Base-by-base conservation (phyloP, 164 flowering plant genomes). In the Piper longum region DNA sequence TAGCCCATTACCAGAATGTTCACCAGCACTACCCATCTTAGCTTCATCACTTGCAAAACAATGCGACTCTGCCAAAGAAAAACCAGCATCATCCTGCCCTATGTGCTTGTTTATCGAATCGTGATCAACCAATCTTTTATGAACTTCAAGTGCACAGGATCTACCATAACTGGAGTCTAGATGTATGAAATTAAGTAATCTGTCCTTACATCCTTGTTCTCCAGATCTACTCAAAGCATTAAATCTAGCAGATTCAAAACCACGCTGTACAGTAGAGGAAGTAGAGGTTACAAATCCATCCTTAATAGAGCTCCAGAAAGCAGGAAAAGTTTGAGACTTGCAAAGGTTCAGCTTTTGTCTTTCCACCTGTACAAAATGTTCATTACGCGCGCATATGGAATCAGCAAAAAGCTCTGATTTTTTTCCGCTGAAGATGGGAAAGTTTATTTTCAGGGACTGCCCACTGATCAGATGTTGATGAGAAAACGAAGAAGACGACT, bases 81-180 rank as follows among this genome's bases (percentile, higher is more conserved):
- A 48, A 48, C 12, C 14, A 5, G 2, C 52, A 48, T 48, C 52
- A 3, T 12, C 14, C 52, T 6, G 52, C 14, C 52, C 14, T 14
- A 48, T 0, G 52, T 12, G 14, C 11, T 48, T 48, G 14, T 63
- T 69, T 55, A 39, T 66, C 16, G 57, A 52, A 55, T 62, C 54
- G 64, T 43, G 54, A 36, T 62, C 54, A n/a, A 64, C 52, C 16
- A 65, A 36, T 11, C 54, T 62, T 52, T 41, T 56, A 54, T 64
- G 62, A 44, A 11, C 58, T 62, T 73, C 72, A 61, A 67, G 66
- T 63, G 72, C 64, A 62, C 57, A 45, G 5, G 71, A 57, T 52
- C 65, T 56, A 17, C 26, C 55, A 65, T 18, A 68, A 44, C 69
- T 69, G 64, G 44, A 44, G 42, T 19, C 51, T 45, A 57, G 66